Evolutionary conservation across 1,284 basidiomycete genomes (phyloP).

Genomic region (Ganoderma resinaceum): DNA sequence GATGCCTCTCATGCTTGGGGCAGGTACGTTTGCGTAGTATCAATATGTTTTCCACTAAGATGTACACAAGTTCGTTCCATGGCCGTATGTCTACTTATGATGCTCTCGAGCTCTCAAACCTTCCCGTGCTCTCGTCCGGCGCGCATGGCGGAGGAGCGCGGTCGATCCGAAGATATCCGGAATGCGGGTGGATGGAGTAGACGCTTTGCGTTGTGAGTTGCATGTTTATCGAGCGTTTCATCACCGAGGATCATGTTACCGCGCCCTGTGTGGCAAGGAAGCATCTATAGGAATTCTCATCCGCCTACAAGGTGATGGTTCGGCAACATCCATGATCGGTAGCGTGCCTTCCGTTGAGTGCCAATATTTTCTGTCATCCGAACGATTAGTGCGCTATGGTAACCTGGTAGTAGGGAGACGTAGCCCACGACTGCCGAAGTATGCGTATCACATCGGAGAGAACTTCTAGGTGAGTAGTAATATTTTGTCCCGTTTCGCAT

Average conservation of each 20-base stretch:
- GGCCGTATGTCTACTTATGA: constrained; percentile 32
- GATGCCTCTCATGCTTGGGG: constrained; percentile 33
- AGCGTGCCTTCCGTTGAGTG: constrained; percentile 9
- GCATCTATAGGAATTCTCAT: neutral
- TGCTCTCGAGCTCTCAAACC: constrained; percentile 21
- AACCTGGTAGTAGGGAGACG: neutral
- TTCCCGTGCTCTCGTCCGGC: neutral
- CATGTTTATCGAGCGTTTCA: constrained; percentile 32
- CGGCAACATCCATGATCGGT: neutral
- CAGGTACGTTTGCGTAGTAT: constrained; percentile 44
- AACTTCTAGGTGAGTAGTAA: neutral
- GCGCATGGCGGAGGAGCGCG: constrained; percentile 5
- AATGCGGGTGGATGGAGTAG: constrained; percentile 6
- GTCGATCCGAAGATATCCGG: constrained; percentile 18
- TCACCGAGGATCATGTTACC: constrained; percentile 25
- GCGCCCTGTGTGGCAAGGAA: constrained; percentile 8
- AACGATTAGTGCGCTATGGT: constrained; percentile 7
- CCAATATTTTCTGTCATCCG: neutral
- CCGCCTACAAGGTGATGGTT: neutral
- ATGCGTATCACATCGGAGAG: neutral
- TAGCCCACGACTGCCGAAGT: no score
- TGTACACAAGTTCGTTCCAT: constrained; percentile 37
- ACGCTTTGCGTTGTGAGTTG: constrained; percentile 39
- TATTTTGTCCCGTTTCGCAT: neutral
- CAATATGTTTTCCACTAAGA: constrained; percentile 37